Conservation (phyloP, 352 stramenopile genomes). For the Pythium sukuiense region DNA sequence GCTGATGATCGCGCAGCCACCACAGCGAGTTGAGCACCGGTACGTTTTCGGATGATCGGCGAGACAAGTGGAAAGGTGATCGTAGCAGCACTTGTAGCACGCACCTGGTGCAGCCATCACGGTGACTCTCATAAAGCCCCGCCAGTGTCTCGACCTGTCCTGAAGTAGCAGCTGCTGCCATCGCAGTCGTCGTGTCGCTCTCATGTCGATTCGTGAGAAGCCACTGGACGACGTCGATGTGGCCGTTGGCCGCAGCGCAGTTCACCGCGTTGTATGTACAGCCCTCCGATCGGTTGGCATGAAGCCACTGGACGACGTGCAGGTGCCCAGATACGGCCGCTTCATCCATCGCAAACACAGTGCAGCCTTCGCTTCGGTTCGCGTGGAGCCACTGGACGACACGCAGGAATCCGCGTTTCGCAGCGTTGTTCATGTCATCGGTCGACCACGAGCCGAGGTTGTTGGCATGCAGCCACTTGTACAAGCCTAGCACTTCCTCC, state of each 20-base stretch:
- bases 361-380: slow-evolving; percentile 7
- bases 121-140: not conserved
- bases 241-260: not conserved
- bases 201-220: not conserved
- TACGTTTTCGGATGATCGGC: not conserved
- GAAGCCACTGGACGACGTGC: slow-evolving; percentile 4
- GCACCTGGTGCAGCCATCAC: not conserved
- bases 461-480: not conserved
- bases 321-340: not conserved
- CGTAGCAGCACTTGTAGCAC: not conserved
- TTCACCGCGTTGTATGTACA: not conserved
- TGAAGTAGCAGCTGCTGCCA: not conserved
- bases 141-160: not conserved
- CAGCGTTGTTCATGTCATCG: not conserved
- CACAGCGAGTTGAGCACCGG: not conserved
- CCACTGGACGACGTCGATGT: not conserved
- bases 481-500: not conserved
- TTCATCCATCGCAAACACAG: not conserved
- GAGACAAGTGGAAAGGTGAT: not conserved
- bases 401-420: not conserved
- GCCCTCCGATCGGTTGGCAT: not conserved
- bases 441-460: not conserved
- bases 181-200: not conserved
- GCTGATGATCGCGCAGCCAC: not conserved
- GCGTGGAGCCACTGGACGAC: slow-evolving; percentile 3